Percentiles rank a stretch among this genome's conserved stretches.
Evolutionary conservation across 805 yeast species (phyloP).

Genomic region (Candida nitratophila): DNA sequence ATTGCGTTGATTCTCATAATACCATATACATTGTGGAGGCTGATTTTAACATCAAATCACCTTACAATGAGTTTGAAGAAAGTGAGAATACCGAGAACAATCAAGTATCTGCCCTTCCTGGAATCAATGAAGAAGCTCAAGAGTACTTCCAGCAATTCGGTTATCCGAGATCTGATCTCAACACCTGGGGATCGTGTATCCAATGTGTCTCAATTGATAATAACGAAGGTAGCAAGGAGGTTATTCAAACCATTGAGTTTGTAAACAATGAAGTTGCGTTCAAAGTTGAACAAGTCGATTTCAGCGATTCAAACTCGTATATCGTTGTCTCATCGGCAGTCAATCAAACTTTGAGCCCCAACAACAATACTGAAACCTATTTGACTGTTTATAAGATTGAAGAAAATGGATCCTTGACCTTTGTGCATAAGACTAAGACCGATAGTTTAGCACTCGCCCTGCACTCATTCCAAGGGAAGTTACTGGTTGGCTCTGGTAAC

Average conservation of each 20-base stretch:
- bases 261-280: slow-evolving; percentile 35
- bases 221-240: slow-evolving; percentile 18
- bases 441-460: slow-evolving; percentile 43
- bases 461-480: slow-evolving; percentile 46
- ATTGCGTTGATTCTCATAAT: slow-evolving; percentile 16
- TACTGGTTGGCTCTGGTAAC: slow-evolving; percentile 53
- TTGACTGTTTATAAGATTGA: slow-evolving; percentile 32
- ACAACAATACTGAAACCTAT: slow-evolving; percentile 15
- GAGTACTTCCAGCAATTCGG: slow-evolving; percentile 42
- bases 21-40: slow-evolving; percentile 37
- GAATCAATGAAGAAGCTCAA: slow-evolving; percentile 17
- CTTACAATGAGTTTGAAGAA: slow-evolving; percentile 15
- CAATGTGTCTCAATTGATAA: slow-evolving; percentile 34
- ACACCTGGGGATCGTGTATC: slow-evolving; percentile 46
- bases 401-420: slow-evolving; percentile 27
- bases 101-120: slow-evolving; percentile 9
- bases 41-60: slow-evolving; percentile 31
- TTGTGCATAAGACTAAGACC: slow-evolving; percentile 55
- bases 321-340: slow-evolving; percentile 40
- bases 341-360: slow-evolving; percentile 25
- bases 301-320: slow-evolving; percentile 22
- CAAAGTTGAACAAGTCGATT: slow-evolving; percentile 27
- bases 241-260: slow-evolving; percentile 39
- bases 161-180: slow-evolving; percentile 18
- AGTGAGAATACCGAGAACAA: slow-evolving; percentile 11